phyloP scores from a whole-genome alignment of 306 rosid species.

The Quercus engelmannii region DNA sequence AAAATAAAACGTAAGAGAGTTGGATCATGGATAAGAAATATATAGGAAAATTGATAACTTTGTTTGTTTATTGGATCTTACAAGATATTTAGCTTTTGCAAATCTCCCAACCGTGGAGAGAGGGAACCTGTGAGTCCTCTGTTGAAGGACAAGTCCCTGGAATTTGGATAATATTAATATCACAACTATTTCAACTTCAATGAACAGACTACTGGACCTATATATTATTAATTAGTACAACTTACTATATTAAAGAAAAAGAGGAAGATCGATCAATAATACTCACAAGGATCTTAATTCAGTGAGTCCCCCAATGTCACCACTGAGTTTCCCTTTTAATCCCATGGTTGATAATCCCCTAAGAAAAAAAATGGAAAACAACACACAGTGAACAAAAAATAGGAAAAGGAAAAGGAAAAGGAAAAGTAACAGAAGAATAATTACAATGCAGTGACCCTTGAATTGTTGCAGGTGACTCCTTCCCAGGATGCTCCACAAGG shows the following conservation, averaged over 20 bases:
- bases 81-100: conserved; percentile 65
- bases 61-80: conserved; percentile 38
- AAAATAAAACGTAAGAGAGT: background rate
- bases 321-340: conserved; percentile 57
- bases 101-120: conserved; percentile 46
- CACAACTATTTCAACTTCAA: background rate
- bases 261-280: background rate
- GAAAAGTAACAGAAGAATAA: conserved; percentile 11
- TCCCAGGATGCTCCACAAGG: conserved; percentile 87
- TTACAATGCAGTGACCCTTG: conserved; percentile 86
- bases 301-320: conserved; percentile 64
- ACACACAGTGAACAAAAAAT: too few relatives aligned
- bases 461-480: conserved; percentile 71
- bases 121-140: conserved; percentile 52
- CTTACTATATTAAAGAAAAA: background rate
- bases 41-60: background rate
- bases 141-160: conserved; percentile 79
- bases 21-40: background rate
- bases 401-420: background rate
- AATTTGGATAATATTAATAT: conserved; percentile 16
- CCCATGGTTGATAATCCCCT: conserved; percentile 76
- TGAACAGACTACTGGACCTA: background rate
- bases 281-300: conserved; percentile 77
- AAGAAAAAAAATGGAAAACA: conserved; percentile 1
- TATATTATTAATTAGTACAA: background rate